Evolutionary conservation across 2,329 filamentous ascomycete genomes (phyloP).

Genomic region (Graphilbum fragrans): DNA sequence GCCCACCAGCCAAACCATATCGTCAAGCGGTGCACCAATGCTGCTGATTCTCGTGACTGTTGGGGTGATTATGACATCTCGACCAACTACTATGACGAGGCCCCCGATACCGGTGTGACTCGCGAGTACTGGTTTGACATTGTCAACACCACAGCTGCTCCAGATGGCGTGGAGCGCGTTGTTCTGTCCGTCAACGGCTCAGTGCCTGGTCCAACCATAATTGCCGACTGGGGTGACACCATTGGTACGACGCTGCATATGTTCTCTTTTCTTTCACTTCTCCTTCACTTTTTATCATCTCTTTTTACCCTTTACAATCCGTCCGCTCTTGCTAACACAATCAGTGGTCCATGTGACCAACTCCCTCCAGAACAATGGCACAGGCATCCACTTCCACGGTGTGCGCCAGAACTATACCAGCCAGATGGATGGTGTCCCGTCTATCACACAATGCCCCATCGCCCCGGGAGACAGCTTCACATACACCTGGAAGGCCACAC

Average conservation of each 20-base stretch:
- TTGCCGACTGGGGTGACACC: slow-evolving; percentile 50
- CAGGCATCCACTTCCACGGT: slow-evolving; percentile 41
- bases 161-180: slow-evolving; percentile 41
- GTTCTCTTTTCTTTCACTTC: not conserved
- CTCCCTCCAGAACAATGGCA: slow-evolving; percentile 55
- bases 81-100: slow-evolving; percentile 10
- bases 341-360: slow-evolving; percentile 13
- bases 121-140: slow-evolving; percentile 42
- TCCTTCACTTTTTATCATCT: not conserved
- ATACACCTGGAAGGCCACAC: slow-evolving; percentile 38
- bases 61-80: slow-evolving; percentile 10
- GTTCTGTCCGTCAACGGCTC: slow-evolving; percentile 52
- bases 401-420: slow-evolving; percentile 35
- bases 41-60: slow-evolving; percentile 5
- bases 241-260: slow-evolving; percentile 22
- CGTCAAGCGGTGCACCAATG: not conserved
- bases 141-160: slow-evolving; percentile 34
- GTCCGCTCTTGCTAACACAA: slow-evolving; percentile 19
- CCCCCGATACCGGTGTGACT: slow-evolving; percentile 35
- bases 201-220: slow-evolving; percentile 55
- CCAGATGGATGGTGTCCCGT: slow-evolving; percentile 40
- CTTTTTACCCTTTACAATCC: slow-evolving; percentile 22
- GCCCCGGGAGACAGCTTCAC: slow-evolving; percentile 44
- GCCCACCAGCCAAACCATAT: not conserved
- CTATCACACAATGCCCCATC: slow-evolving; percentile 52